These are phyloP conservation scores for Atalantia buxifolia DNA, from an alignment of 345 rosid species.

Conservation along the genomic window DNA sequence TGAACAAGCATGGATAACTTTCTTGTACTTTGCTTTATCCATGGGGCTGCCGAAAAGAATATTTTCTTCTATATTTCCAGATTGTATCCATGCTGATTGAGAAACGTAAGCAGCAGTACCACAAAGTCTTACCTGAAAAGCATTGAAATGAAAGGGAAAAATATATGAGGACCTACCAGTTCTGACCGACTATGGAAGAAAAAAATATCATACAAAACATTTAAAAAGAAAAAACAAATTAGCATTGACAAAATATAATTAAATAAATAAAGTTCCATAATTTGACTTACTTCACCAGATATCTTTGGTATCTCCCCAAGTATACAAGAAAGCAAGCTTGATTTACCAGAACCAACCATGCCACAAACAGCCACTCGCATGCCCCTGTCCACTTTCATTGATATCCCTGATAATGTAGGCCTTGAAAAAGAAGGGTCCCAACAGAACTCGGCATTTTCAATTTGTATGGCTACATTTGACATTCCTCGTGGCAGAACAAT, in stretches of 20 bases:
- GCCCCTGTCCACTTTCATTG: conserved; percentile 80
- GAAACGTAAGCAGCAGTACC: conserved; percentile 97
- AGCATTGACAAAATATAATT: conserved; percentile 1
- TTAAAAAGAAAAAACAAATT: neutral
- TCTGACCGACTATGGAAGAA: conserved; percentile 6
- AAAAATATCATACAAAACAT: neutral
- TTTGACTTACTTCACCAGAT: conserved; percentile 87
- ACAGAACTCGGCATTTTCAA: conserved; percentile 71
- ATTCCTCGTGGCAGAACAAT: conserved; percentile 68
- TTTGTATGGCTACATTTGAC: conserved; percentile 70
- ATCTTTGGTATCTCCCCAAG: conserved; percentile 98
- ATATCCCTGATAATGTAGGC: conserved; percentile 73
- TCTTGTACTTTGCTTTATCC: conserved; percentile 92
- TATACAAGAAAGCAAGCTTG: conserved; percentile 96
- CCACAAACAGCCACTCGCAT: conserved; percentile 99
- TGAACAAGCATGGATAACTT: conserved; percentile 89
- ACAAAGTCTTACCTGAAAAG: conserved; percentile 79
- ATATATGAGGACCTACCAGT: conserved; percentile 5
- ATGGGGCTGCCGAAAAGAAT: conserved; percentile 94
- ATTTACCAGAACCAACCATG: conserved; percentile 95
- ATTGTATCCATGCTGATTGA: conserved; percentile 99
- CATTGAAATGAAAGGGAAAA: conserved; percentile 15
- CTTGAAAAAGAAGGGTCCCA: conserved; percentile 81
- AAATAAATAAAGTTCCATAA: conserved; percentile 14
- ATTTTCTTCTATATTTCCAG: conserved; percentile 99